Conservation (phyloP, 345 rosid species). For the Moringa oleifera region DNA sequence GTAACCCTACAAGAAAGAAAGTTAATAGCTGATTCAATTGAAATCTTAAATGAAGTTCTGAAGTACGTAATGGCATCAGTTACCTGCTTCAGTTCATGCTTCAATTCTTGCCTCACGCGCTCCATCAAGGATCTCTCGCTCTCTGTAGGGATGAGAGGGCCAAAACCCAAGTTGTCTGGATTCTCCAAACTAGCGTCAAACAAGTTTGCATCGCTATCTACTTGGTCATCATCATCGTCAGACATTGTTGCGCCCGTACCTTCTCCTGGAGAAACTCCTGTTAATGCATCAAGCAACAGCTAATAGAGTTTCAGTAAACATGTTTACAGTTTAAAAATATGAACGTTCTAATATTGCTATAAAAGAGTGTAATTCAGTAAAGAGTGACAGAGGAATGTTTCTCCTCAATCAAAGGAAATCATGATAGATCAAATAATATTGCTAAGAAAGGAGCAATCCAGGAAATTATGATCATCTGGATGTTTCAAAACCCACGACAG, state of each 20-base stretch:
- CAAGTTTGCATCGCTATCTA: slow-evolving; percentile 76
- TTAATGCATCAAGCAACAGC: slow-evolving; percentile 1
- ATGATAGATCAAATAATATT: too few species aligned
- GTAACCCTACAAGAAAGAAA: slow-evolving; percentile 59
- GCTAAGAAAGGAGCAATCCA: too few species aligned
- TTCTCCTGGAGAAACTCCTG: slow-evolving; percentile 97
- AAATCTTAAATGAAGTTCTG: background rate
- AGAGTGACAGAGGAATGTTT: too few species aligned
- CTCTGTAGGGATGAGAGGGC: slow-evolving; percentile 94
- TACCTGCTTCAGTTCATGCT: slow-evolving; percentile 95
- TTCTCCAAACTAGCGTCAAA: slow-evolving; percentile 78
- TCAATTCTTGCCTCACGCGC: slow-evolving; percentile 90
- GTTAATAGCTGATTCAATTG: background rate
- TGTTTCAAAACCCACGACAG: background rate
- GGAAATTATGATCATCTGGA: too few species aligned
- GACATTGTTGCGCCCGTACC: slow-evolving; percentile 99
- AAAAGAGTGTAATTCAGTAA: too few species aligned
- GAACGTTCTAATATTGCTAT: too few species aligned
- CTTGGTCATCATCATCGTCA: slow-evolving; percentile 92
- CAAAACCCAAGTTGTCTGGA: slow-evolving; percentile 74
- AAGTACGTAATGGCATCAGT: background rate
- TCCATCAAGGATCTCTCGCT: slow-evolving; percentile 97
- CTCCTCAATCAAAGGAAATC: too few species aligned
- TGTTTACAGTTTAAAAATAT: too few species aligned
- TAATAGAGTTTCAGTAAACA: background rate